Base-by-base conservation (phyloP, 768 basidiomycete genomes). In the Tricholoma terreum region DNA sequence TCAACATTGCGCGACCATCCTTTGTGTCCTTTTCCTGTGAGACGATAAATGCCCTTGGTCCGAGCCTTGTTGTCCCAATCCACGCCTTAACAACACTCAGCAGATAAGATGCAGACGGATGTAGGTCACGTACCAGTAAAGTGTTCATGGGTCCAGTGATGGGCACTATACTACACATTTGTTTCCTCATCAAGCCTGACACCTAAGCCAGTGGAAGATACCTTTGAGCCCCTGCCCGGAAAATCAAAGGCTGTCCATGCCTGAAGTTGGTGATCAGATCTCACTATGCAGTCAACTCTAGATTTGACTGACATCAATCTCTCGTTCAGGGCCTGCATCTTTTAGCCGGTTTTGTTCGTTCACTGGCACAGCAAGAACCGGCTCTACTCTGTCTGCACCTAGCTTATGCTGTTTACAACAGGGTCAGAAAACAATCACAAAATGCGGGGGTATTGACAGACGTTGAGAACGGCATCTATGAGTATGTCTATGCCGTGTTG, bases 391-490 rank as follows among this genome's bases (percentile, higher is more conserved):
- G 69, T 97, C 94, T 11, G 84, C 94, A 34, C 94, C 94, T 36
- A 92, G 74, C 75, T 94, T 90, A 65, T 92, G 89, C 90, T 92
- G 21, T 40, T 50, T 48, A 59, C 35, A 48, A 38, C 14, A 17
- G 50, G 21, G 24, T 57, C 36, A 38, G 66, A 42, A 61, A 59
- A 17, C 50, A 35, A 63, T 33, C 27, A 55, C 45, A 50, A n/a
- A 55, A 43, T 17, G 22, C 33, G 43, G 38, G 27, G 12, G 24
- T 10, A 6, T 27, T 27, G 55, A 61, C 75, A 67, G 60, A 94
- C 94, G 71, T 95, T 95, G 58, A 98, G 77, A 3, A 98, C 91
- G 1, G 92, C 92, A 63, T 96, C 94, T 49, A 94, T 85, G 22
- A 92, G 72, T 35, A 93, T 80, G 60, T 89, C 85, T 15, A 98